These are phyloP conservation scores for Cercospora sp. DNA, from an alignment of 2,329 filamentous ascomycete species.

Conservation along the genomic window DNA sequence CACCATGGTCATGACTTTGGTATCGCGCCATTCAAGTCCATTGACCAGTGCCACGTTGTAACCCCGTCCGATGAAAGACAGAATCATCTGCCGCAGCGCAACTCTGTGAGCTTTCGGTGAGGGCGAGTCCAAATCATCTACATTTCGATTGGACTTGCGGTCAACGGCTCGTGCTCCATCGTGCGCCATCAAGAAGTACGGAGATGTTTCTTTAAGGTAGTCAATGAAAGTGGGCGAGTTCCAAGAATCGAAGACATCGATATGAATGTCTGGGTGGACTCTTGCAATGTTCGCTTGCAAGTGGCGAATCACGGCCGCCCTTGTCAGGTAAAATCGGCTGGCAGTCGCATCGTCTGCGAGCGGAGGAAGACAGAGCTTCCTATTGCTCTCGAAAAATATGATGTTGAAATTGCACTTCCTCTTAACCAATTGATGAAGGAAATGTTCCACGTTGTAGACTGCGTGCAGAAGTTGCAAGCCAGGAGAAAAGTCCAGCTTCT, in stretches of 20 bases:
- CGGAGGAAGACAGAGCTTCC: constrained; percentile 57
- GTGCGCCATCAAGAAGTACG: constrained; percentile 69
- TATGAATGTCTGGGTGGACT: constrained; percentile 44
- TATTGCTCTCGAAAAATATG: constrained; percentile 64
- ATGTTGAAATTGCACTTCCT: constrained; percentile 71
- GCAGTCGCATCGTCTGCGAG: constrained; percentile 37
- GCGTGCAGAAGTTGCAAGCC: constrained; percentile 73
- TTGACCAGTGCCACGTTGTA: constrained; percentile 66
- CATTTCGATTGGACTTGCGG: constrained; percentile 27
- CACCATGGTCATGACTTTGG: constrained; percentile 58
- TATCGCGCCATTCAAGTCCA: constrained; percentile 62
- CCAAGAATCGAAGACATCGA: constrained; percentile 52
- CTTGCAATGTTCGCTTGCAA: constrained; percentile 49
- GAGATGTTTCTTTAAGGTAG: constrained; percentile 56
- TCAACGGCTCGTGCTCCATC: constrained; percentile 52
- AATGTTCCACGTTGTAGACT: constrained; percentile 66
- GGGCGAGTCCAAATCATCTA: constrained; percentile 16
- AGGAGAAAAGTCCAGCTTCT: constrained; percentile 63
- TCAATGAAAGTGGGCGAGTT: constrained; percentile 53
- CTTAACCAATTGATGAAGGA: constrained; percentile 60
- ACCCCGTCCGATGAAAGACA: constrained; percentile 55
- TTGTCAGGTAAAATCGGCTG: constrained; percentile 61
- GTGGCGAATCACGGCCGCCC: constrained; percentile 65
- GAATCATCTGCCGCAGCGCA: constrained; percentile 52
- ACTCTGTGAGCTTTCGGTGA: constrained; percentile 25